A percentile compares a stretch with the other conserved stretches of the same genome.
phyloP scores from a whole-genome alignment of 768 basidiomycete species.

The Termitomyces sp. region DNA sequence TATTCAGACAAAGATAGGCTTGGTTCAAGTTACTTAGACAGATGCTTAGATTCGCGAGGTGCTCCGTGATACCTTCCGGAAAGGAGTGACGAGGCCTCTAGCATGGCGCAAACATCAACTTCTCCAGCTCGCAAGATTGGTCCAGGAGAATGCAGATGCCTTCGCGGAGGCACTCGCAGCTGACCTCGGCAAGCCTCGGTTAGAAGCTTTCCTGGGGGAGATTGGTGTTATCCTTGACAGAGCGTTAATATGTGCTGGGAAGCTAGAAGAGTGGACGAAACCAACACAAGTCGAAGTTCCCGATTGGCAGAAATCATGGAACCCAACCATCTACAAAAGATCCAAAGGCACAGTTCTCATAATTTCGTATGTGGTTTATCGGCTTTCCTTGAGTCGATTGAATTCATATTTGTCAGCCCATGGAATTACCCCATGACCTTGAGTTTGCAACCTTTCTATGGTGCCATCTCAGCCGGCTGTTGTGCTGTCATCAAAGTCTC shows the following conservation, averaged over 20 bases:
- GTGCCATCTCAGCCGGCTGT: constrained; percentile 76
- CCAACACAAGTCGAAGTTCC: constrained; percentile 38
- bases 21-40: neutral
- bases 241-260: constrained; percentile 40
- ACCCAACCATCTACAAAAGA: constrained; percentile 49
- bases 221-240: constrained; percentile 41
- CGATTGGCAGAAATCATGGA: constrained; percentile 50
- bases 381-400: constrained; percentile 17
- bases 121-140: constrained; percentile 56
- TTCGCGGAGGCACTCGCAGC: constrained; percentile 45
- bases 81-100: constrained; percentile 49
- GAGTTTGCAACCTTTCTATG: constrained; percentile 56
- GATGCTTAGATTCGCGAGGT: constrained; percentile 29
- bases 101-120: constrained; percentile 66
- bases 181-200: constrained; percentile 51
- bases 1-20: neutral
- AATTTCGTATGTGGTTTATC: constrained; percentile 48
- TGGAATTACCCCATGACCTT: constrained; percentile 69
- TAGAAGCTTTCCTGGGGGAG: constrained; percentile 44
- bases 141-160: constrained; percentile 59
- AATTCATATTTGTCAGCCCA: constrained; percentile 32
- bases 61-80: constrained; percentile 48
- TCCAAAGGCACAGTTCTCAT: constrained; percentile 64
- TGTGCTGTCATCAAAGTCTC: constrained; percentile 67
- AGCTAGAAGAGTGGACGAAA: constrained; percentile 59